These are phyloP conservation scores for Quercus wislizeni DNA, from an alignment of 306 rosid genomes.

Conservation along the genomic window DNA sequence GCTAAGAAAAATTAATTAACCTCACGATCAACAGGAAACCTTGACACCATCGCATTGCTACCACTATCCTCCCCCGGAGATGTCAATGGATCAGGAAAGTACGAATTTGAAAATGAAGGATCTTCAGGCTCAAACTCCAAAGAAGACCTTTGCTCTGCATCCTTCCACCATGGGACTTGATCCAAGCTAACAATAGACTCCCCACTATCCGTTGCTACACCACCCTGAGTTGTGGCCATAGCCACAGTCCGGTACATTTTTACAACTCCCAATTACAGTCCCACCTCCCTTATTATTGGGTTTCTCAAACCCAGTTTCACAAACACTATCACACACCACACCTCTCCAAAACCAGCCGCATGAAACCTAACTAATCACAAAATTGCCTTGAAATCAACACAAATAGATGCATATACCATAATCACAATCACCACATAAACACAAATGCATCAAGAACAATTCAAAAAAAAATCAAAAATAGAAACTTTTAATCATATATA, in stretches of 20 bases:
- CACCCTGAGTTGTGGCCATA: conserved; percentile 54
- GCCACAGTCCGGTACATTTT: conserved; percentile 77
- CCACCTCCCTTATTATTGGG: conserved; percentile 16
- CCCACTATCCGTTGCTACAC: conserved; percentile 59
- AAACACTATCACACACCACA: conserved; percentile 23
- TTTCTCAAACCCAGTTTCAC: conserved; percentile 21
- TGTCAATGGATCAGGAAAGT: conserved; percentile 77
- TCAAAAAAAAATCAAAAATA: neutral
- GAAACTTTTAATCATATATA: neutral
- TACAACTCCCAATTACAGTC: conserved; percentile 30
- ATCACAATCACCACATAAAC: too few species aligned
- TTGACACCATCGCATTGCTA: conserved; percentile 43
- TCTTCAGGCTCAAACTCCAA: conserved; percentile 60
- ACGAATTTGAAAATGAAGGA: conserved; percentile 53
- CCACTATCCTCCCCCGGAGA: conserved; percentile 50
- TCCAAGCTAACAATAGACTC: conserved; percentile 76
- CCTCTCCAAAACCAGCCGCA: conserved; percentile 15
- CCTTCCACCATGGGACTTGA: conserved; percentile 94
- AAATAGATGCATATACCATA: neutral
- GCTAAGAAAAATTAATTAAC: conserved; percentile 32
- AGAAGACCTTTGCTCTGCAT: conserved; percentile 68
- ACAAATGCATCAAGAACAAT: neutral
- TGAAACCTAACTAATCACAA: conserved; percentile 25
- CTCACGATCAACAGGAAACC: conserved; percentile 86
- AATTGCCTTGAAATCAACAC: conserved; percentile 24